Base-by-base conservation (phyloP, 371 early-diverging fungal genomes). In the Apophysomyces sp. region DNA sequence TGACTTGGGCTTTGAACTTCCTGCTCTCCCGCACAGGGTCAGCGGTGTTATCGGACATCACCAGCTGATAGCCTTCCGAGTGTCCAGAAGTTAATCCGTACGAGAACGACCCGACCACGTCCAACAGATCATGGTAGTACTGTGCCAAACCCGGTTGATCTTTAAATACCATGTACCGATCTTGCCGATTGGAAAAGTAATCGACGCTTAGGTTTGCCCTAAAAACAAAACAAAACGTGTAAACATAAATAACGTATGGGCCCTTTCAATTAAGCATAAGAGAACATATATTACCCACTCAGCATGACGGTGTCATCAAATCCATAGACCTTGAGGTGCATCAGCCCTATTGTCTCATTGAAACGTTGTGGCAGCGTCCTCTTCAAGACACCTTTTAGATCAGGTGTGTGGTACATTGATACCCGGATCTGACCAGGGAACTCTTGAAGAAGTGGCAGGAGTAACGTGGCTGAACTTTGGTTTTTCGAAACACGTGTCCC, bases 111-210 rank as follows among this genome's bases (percentile, higher is more conserved):
- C 82, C 75, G 1, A 97, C 81, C 0, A 82, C 66, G 0, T 78
- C 44, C 3, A 92, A 72, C 29, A 98, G 78, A 9, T 85, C 82
- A 8, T 63, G 65, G 69, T 91, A 96, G 67, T 95, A 97, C 12
- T 74, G 61, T 0, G 85, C 78, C 9, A 98, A 55, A 0, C 71
- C 72, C 12, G 66, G 62, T 2, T 77, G 68, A 27, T 87, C 71
- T 1, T 81, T 58, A 57, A 97, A 88, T 37, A 79, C 58, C 30
- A 96, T 84, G 61, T 97, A 97, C 28, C 99, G 88, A 78, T 98
- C 99, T 73, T 97, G 98, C 7, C 99, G 85, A 75, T 94, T 89
- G 4, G 88, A 86, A 73, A 98, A 98, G 73, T 98, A 98, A 69
- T 97, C 96, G 8, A 81, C 81, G 73, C 89, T 96, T 58, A 98